These are phyloP conservation scores for Colletotrichum euphorbiae DNA, from an alignment of 2,329 filamentous ascomycete species.

Conservation along the genomic window DNA sequence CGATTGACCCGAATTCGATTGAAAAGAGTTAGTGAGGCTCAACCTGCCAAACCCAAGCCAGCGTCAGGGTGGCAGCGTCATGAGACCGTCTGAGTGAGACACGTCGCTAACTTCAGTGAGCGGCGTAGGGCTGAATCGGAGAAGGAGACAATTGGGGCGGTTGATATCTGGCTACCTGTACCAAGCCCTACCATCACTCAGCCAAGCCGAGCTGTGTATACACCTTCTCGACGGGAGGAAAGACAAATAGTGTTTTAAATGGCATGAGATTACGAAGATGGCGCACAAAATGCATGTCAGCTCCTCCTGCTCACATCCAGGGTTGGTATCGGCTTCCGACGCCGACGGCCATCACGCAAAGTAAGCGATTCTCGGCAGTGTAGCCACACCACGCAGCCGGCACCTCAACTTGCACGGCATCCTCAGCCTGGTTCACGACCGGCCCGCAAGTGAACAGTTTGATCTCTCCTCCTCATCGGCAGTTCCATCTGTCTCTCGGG, in stretches of 20 bases:
- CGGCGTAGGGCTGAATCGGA: constrained; percentile 31
- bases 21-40: not conserved
- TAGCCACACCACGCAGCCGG: constrained; percentile 11
- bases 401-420: not conserved
- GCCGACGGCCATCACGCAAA: constrained; percentile 6
- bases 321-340: not conserved
- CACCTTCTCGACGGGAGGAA: not conserved
- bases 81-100: not conserved
- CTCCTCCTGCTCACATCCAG: not conserved
- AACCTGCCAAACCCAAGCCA: not conserved
- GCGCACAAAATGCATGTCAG: constrained; percentile 12
- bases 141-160: constrained; percentile 5
- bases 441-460: not conserved
- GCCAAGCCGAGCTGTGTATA: constrained; percentile 2
- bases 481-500: not conserved
- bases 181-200: not conserved
- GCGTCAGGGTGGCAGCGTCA: constrained; percentile 1
- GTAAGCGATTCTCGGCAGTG: not conserved
- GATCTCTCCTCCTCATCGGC: not conserved
- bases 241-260: not conserved
- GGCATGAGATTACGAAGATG: constrained; percentile 4
- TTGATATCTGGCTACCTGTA: not conserved
- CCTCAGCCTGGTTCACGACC: not conserved
- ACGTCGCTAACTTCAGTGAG: constrained; percentile 1
- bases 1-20: not conserved